phyloP scores from a whole-genome alignment of 805 yeast species.

The Pichia pseudocactophila region DNA sequence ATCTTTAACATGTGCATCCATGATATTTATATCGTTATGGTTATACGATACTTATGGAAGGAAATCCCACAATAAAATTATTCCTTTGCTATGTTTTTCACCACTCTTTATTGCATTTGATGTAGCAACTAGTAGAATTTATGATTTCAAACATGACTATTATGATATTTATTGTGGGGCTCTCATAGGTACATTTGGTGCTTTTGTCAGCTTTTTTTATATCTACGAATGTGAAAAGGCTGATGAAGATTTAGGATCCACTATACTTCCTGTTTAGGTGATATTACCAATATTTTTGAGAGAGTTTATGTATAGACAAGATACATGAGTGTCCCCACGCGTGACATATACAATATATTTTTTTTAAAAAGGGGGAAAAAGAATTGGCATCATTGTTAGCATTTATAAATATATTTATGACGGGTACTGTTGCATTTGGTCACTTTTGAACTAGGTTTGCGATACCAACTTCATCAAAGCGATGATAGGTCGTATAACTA shows the following conservation, averaged over 20 bases:
- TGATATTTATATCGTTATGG: conserved; percentile 48
- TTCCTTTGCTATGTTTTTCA: conserved; percentile 18
- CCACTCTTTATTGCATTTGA: conserved; percentile 30
- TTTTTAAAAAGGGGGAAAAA: too few relatives aligned
- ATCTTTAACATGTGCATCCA: conserved; percentile 57
- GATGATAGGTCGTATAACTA: too few relatives aligned
- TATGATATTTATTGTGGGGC: conserved; percentile 71
- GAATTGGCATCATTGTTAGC: too few relatives aligned
- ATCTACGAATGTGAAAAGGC: conserved; percentile 5
- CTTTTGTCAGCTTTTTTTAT: not conserved
- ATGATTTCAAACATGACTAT: conserved; percentile 88
- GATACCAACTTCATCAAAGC: too few relatives aligned
- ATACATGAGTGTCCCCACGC: too few relatives aligned
- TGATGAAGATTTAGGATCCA: not conserved
- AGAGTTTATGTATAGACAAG: too few relatives aligned
- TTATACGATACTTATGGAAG: conserved; percentile 13
- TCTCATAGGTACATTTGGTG: conserved; percentile 6
- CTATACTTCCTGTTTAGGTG: too few relatives aligned
- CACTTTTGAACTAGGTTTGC: too few relatives aligned
- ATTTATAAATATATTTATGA: too few relatives aligned
- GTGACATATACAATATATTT: too few relatives aligned
- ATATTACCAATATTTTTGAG: not conserved
- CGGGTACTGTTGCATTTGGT: too few relatives aligned
- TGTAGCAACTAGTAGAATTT: conserved; percentile 49
- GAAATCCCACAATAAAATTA: not conserved